Conservation (phyloP, 2,329 filamentous ascomycete genomes). For the Trichoderma sp. region DNA sequence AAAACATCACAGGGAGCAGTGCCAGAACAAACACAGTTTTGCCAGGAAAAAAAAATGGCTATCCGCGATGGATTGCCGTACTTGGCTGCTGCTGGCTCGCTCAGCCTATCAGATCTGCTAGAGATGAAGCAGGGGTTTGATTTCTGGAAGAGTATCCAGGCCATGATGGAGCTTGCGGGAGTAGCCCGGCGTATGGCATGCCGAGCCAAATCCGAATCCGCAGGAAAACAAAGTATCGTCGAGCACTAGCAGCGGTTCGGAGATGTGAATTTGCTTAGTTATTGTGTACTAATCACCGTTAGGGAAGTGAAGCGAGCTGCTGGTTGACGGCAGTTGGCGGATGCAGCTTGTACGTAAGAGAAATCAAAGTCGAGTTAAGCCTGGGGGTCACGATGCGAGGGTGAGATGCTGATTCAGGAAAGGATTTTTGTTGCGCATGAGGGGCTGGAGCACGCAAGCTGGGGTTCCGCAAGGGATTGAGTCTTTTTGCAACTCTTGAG, state of each 20-base stretch:
- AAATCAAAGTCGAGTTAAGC: background rate
- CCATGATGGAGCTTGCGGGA: background rate
- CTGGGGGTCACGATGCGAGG: background rate
- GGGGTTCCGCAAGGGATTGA: too few species aligned
- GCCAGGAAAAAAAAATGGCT: background rate
- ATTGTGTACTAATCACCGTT: background rate
- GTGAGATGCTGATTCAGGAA: background rate
- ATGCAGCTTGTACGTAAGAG: background rate
- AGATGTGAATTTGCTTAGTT: background rate
- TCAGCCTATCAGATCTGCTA: background rate
- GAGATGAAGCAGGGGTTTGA: background rate
- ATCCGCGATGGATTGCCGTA: conserved; percentile 2
- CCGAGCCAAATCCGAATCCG: conserved; percentile 20
- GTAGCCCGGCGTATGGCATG: background rate
- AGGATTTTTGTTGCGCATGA: background rate
- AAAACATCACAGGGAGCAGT: background rate
- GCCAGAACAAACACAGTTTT: background rate
- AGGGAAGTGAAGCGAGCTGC: background rate
- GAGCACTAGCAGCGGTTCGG: background rate
- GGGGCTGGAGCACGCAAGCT: background rate
- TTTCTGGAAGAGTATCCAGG: background rate
- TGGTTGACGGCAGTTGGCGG: background rate
- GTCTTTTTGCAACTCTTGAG: background rate
- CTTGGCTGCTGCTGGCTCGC: background rate
- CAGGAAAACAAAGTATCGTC: background rate